Percentiles rank a stretch among this genome's conserved stretches.
Conservation (phyloP, 805 yeast genomes). For the Teunomyces pallodes region DNA sequence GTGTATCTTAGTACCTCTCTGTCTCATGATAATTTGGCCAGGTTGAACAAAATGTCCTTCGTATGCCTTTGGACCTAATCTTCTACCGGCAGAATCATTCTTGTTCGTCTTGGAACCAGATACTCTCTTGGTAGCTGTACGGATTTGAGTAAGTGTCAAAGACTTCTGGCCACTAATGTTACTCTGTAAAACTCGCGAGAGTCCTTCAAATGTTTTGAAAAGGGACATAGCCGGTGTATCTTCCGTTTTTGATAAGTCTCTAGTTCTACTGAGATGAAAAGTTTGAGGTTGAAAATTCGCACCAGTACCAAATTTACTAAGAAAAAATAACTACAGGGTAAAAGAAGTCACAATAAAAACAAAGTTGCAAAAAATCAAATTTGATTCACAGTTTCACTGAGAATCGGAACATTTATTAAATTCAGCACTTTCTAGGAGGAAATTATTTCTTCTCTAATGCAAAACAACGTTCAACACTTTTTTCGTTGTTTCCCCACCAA, state of each 20-base stretch:
- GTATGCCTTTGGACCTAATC: slow-evolving; percentile 85
- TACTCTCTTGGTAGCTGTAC: slow-evolving; percentile 91
- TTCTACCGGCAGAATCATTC: slow-evolving; percentile 92
- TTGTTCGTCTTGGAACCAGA: slow-evolving; percentile 93
- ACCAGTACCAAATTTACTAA: neutral
- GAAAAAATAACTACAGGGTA: neutral
- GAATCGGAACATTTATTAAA: too few species aligned
- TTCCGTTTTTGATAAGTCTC: neutral
- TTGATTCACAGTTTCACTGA: too few species aligned
- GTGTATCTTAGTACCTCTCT: slow-evolving; percentile 89
- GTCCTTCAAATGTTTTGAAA: neutral
- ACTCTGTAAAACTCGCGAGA: neutral
- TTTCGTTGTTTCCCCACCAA: slow-evolving; percentile 25
- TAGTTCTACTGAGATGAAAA: neutral
- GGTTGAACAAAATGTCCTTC: slow-evolving; percentile 75
- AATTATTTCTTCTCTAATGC: slow-evolving; percentile 7
- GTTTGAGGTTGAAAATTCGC: slow-evolving; percentile 3
- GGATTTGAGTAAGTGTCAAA: slow-evolving; percentile 42
- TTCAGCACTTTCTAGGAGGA: too few species aligned
- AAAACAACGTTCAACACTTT: slow-evolving; percentile 23
- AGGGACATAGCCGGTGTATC: neutral
- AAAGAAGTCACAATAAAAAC: neutral
- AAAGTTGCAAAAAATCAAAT: neutral
- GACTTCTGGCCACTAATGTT: slow-evolving; percentile 1
- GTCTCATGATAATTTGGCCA: slow-evolving; percentile 89